These are phyloP conservation scores for Nevesoporus exiguus DNA, from an alignment of 768 basidiomycete species.

Conservation along the genomic window DNA sequence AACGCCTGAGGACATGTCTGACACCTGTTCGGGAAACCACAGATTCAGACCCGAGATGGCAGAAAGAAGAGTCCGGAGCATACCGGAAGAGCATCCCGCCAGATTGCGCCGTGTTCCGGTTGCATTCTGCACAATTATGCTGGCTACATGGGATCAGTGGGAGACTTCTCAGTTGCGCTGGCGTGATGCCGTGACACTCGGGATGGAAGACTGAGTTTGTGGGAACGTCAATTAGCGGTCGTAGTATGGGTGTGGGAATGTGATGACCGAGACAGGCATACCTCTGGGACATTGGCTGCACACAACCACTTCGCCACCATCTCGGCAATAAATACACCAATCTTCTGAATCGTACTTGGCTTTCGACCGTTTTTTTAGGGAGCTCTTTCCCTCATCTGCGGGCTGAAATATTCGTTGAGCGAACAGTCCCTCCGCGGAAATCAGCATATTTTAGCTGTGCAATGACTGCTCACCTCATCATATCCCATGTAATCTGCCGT, in stretches of 20 bases:
- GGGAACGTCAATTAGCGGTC: background rate
- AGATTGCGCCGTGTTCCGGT: slow-evolving; percentile 40
- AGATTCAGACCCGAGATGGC: slow-evolving; percentile 3
- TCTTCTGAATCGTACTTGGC: slow-evolving; percentile 50
- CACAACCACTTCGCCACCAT: slow-evolving; percentile 51
- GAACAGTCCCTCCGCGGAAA: background rate
- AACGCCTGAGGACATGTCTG: slow-evolving; percentile 57
- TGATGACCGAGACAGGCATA: slow-evolving; percentile 20
- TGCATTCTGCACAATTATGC: slow-evolving; percentile 47
- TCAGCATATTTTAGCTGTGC: slow-evolving; percentile 6
- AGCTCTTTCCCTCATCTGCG: slow-evolving; percentile 8
- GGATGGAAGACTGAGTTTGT: slow-evolving; percentile 48
- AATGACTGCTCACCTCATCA: slow-evolving; percentile 29
- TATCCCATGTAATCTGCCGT: slow-evolving; percentile 28
- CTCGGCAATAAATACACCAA: slow-evolving; percentile 56
- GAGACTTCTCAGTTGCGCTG: slow-evolving; percentile 27
- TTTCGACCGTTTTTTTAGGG: slow-evolving; percentile 32
- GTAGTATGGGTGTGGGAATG: slow-evolving; percentile 3
- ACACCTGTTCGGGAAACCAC: slow-evolving; percentile 36
- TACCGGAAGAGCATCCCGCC: slow-evolving; percentile 62
- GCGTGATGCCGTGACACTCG: slow-evolving; percentile 42
- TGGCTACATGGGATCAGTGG: slow-evolving; percentile 42
- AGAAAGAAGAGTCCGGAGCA: background rate
- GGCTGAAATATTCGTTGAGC: slow-evolving; percentile 15
- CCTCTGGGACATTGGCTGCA: slow-evolving; percentile 56